These are phyloP conservation scores for Ananas comosus DNA, from an alignment of 176 grass and related monocot genomes.

Conservation along the genomic window DNA sequence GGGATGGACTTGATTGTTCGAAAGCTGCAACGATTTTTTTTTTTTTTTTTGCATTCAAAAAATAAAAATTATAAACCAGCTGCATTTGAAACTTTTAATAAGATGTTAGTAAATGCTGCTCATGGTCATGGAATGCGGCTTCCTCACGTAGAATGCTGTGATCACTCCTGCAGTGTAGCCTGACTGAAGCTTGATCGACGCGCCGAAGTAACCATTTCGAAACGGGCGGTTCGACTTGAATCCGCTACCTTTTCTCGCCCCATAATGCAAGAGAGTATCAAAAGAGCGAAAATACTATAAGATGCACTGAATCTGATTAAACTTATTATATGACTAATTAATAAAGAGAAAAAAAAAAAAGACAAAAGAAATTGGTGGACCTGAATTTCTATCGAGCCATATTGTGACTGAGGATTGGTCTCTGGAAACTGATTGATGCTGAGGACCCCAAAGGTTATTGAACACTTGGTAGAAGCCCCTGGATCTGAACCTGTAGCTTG, in stretches of 20 bases:
- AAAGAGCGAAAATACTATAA: neutral
- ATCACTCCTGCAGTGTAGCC: slow-evolving; percentile 74
- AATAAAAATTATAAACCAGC: neutral
- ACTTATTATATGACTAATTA: neutral
- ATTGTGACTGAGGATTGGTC: slow-evolving; percentile 34
- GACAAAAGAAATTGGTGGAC: neutral
- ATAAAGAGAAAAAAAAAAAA: neutral
- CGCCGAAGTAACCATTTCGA: slow-evolving; percentile 45
- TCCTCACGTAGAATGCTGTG: slow-evolving; percentile 59
- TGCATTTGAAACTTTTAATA: neutral
- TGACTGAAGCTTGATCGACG: slow-evolving; percentile 42
- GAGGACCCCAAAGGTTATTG: slow-evolving; percentile 45
- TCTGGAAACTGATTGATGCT: slow-evolving; percentile 34
- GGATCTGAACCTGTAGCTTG: slow-evolving; percentile 24
- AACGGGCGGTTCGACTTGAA: slow-evolving; percentile 53
- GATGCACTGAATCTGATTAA: neutral
- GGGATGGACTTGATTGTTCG: slow-evolving; percentile 52
- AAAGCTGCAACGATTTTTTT: slow-evolving; percentile 25
- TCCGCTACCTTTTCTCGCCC: slow-evolving; percentile 29
- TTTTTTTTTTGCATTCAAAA: neutral
- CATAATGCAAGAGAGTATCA: too few relatives aligned
- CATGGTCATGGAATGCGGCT: neutral
- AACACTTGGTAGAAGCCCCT: slow-evolving; percentile 34
- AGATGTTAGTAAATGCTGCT: neutral
- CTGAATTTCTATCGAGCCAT: slow-evolving; percentile 57